Evolutionary conservation across 202 grass and related monocot species (phyloP), one percentile per base, ranked within the genome.

Genomic region (Thinopyrum obtusiflorum): DNA sequence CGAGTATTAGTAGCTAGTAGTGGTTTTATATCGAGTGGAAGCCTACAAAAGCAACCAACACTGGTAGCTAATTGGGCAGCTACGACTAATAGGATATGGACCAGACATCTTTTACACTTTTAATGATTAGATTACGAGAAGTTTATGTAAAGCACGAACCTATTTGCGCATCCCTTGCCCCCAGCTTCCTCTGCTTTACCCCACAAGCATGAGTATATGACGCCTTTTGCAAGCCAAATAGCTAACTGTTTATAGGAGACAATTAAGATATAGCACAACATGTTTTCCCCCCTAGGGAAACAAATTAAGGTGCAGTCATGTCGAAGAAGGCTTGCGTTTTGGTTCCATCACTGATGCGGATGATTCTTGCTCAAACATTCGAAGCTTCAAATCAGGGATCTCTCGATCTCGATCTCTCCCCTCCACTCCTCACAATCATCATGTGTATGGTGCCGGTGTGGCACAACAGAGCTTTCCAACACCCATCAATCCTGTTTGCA

Each of bases 51-150:
- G 73, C 39, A 36, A 74, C 70, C 39, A 2, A 37, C 9, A 70
- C 21, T 90, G 0, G 0, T 44, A 51, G 47, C 47, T 51, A 84
- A 69, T 66, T 7, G n/a, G 27, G 53, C n/a, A 9, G 32, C 73
- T 75, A 79, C 8, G 27, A 1, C 3, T 73, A 64, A 71, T 40
- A 76, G 35, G 80, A 77, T 64, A 72, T 66, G 9, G 10, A 44
- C 40, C 39, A 12, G 40, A 0, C 12, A 1, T 1, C 20, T 77
- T 85, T 57, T 81, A 25, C 85, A 17, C 85, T 90, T 90, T 81
- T 65, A 78, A 84, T 90, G 18, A 90, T 90, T 81, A 84, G 81
- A 90, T 90, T 81, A 84, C 23, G 81, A 68, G 77, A 91, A 88
- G 32, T 60, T 85, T 72, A 85, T 72, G 7, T 11, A 91, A 91